These are phyloP conservation scores for Entomortierella chlamydospora DNA, from an alignment of 192 early-diverging fungal genomes.

Conservation along the genomic window DNA sequence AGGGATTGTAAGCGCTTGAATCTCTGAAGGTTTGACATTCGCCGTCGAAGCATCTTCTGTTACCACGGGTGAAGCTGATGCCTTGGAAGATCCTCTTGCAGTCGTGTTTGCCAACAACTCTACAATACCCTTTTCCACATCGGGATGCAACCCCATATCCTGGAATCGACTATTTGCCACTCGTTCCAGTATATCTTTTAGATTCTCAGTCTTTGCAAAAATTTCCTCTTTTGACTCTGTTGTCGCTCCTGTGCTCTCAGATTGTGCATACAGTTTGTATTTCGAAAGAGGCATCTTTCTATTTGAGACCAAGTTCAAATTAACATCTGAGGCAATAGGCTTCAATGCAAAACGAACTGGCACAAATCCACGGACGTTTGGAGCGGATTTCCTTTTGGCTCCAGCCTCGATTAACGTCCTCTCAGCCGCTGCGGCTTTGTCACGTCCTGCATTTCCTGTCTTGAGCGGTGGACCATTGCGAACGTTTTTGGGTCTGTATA, in stretches of 20 bases:
- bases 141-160: constrained; percentile 68
- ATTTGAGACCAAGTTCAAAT: constrained; percentile 41
- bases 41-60: not conserved
- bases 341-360: constrained; percentile 70
- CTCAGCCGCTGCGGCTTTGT: constrained; percentile 48
- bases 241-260: not conserved
- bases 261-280: constrained; percentile 23
- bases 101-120: constrained; percentile 31
- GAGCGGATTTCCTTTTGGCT: constrained; percentile 31
- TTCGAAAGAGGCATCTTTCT: constrained; percentile 32
- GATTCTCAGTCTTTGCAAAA: constrained; percentile 34
- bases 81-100: constrained; percentile 5
- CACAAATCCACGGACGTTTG: constrained; percentile 65
- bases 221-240: constrained; percentile 3
- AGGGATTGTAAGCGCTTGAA: constrained; percentile 88
- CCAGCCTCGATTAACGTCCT: constrained; percentile 41
- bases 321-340: constrained; percentile 67
- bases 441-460: constrained; percentile 50
- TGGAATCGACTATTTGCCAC: constrained; percentile 63
- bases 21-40: constrained; percentile 74
- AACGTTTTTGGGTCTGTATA: not conserved
- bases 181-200: constrained; percentile 32
- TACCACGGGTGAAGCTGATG: not conserved
- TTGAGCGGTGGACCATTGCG: constrained; percentile 1
- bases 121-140: constrained; percentile 63